These are phyloP conservation scores for Verticillium klebahnii DNA, from an alignment of 2,329 filamentous ascomycete genomes.

Conservation along the genomic window DNA sequence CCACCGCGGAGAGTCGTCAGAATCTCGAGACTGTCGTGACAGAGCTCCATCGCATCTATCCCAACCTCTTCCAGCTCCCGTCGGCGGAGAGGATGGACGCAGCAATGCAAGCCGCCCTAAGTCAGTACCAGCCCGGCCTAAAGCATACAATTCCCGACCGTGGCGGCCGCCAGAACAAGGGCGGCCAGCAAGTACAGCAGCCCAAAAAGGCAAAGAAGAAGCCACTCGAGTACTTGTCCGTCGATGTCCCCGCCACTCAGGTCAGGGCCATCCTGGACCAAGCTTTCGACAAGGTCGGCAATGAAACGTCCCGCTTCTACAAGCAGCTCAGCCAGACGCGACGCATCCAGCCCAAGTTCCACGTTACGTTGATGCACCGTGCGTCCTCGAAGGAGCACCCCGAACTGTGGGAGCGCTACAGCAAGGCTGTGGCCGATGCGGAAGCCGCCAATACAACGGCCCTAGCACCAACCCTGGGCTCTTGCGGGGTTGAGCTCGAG, in stretches of 20 bases:
- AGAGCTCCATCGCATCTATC: slow-evolving; percentile 71
- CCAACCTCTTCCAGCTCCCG: slow-evolving; percentile 71
- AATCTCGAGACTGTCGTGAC: slow-evolving; percentile 80
- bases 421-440: slow-evolving; percentile 47
- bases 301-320: slow-evolving; percentile 61
- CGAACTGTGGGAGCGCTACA: slow-evolving; percentile 73
- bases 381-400: slow-evolving; percentile 55
- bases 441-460: slow-evolving; percentile 25
- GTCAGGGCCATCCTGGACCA: slow-evolving; percentile 58
- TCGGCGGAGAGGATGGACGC: slow-evolving; percentile 69
- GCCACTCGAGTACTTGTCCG: slow-evolving; percentile 52
- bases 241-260: slow-evolving; percentile 38
- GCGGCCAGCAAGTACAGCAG: slow-evolving; percentile 22
- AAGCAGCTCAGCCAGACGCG: slow-evolving; percentile 66
- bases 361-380: slow-evolving; percentile 90
- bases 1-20: slow-evolving; percentile 67
- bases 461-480: slow-evolving; percentile 44
- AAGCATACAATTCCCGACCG: slow-evolving; percentile 69
- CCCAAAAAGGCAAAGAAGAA: slow-evolving; percentile 37
- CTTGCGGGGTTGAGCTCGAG: slow-evolving; percentile 60
- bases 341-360: slow-evolving; percentile 80
- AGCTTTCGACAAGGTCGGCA: slow-evolving; percentile 51
- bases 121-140: slow-evolving; percentile 71
- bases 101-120: slow-evolving; percentile 71
- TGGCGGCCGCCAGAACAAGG: slow-evolving; percentile 29